Evolutionary conservation across 2,329 filamentous ascomycete species (phyloP), one percentile per base, ranked within the genome.

Genomic region (Penicillium expansum): DNA sequence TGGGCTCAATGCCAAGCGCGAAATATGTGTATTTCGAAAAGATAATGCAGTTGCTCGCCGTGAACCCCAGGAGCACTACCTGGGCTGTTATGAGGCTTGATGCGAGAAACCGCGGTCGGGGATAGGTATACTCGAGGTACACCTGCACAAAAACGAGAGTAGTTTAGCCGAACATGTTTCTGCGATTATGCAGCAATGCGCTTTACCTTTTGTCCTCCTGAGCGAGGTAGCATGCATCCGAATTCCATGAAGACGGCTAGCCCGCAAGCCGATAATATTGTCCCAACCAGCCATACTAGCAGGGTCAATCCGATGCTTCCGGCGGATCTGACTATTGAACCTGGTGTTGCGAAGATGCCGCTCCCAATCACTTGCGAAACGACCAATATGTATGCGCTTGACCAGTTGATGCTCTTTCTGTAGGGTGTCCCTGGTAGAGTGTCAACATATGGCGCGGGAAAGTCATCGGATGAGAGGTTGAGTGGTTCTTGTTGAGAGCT

Each of bases 261-360:
- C 0, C 84, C 85, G 50, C 82, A 86, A 8, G 81, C 85, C 0
- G 85, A 82, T 8, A 89, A 76, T 1, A 85, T 62, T 0, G 85
- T 84, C 1, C 87, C 87, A 0, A 84, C 70, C 0, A 87, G 54
- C 88, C 88, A 90, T 3, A 90, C 71, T 0, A 80, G 61, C 1
- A 90, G 71, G 0, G 85, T 80, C 2, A 90, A 72, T 0, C 86
- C 87, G 0, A 87, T 79, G 54, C 86, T 90, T 1, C 88, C 88
- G 2, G 86, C 84, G 0, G 84, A 82, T 37, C 83, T 81, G 3
- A 89, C 78, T 48, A 91, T 88, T 5, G 86, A 80, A 0, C 85
- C 87, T 0, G 86, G 88, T 0, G 86, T 89, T 0, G 87, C 86
- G 65, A 90, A 91, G 61, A 91, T 89, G 27, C 87, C 87, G 64